Base-by-base conservation (phyloP, 169 alveolate genomes). In the Cryptosporidium parvum region DNA sequence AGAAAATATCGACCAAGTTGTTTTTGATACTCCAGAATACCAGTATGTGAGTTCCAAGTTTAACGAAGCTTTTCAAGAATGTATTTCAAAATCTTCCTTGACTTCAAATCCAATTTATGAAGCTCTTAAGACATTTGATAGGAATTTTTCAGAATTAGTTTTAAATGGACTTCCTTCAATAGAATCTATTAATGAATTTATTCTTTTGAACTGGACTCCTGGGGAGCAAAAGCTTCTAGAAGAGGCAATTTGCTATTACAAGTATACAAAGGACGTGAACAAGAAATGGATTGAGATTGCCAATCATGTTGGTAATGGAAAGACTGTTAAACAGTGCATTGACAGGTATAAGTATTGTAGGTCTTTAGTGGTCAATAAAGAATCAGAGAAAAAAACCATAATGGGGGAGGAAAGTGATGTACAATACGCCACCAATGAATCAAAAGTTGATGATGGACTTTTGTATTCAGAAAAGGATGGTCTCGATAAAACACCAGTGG, bases 221-320 rank as follows among this genome's bases (percentile, higher is more conserved):
- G 67, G 16, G 31, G 75, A 80, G n/a, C 87, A 80, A 31, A 80
- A 80, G 33, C 75, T 61, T 26, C 21, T 80, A 9, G 87, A 80
- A 48, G 87, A 80, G 56, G 87, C 87, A 26, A 42, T 80, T 35
- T 80, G 87, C 51, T 80, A 80, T 21, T 80, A 80, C 39, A 80
- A 80, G 62, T 80, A 80, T n/a, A 80, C 75, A 35, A 80, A 80
- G 45, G 75, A 80, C 26, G 80, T 65, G 5, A 61, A 80, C 31
- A 80, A 80, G 65, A 80, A 80, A 39, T 80, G 87, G 87, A 48
- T 26, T 2, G 87, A 80, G 39, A 80, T 80, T 0, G 87, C 87
- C 53, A 80, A 80, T 14, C 87, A 80, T 80, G 87, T 80, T 39
- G 87, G 87, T 16, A 39, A 80, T 31, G 87, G 87, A 2, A 58